Conservation (phyloP, 345 rosid species). For the Heritiera littoralis region DNA sequence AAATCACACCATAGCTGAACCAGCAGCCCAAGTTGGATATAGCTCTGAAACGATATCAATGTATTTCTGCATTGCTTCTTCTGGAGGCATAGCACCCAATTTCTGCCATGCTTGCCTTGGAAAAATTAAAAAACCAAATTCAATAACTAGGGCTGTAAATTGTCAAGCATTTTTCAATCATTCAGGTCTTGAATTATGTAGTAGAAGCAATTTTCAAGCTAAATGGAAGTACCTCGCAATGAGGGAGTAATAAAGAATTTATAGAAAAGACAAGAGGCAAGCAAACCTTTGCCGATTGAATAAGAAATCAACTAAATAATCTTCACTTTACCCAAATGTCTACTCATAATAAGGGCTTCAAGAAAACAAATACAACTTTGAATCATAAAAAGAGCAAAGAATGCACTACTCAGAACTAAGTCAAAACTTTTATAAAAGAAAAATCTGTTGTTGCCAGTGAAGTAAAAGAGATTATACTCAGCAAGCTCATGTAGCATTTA, state of each 20-base stretch:
- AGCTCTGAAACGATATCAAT: conserved; percentile 79
- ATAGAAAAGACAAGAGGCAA: neutral
- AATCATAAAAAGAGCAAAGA: neutral
- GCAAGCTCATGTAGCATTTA: neutral
- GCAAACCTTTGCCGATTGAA: neutral
- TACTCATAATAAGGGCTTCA: neutral
- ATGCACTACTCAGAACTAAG: neutral
- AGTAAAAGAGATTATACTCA: neutral
- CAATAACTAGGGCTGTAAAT: neutral
- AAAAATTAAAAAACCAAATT: conserved; percentile 2
- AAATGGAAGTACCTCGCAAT: neutral
- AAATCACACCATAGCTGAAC: conserved; percentile 57
- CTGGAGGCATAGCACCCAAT: conserved; percentile 95
- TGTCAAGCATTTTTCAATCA: conserved; percentile 7
- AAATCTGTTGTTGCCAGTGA: neutral
- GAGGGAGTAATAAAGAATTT: neutral
- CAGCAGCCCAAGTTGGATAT: conserved; percentile 81
- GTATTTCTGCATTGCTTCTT: conserved; percentile 93
- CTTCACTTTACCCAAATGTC: neutral
- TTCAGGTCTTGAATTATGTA: neutral
- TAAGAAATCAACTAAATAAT: neutral
- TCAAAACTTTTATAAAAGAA: neutral
- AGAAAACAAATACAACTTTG: neutral
- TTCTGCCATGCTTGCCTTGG: conserved; percentile 97
- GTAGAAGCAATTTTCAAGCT: neutral